phyloP scores from a whole-genome alignment of 306 rosid species.

The Vicia faba region DNA sequence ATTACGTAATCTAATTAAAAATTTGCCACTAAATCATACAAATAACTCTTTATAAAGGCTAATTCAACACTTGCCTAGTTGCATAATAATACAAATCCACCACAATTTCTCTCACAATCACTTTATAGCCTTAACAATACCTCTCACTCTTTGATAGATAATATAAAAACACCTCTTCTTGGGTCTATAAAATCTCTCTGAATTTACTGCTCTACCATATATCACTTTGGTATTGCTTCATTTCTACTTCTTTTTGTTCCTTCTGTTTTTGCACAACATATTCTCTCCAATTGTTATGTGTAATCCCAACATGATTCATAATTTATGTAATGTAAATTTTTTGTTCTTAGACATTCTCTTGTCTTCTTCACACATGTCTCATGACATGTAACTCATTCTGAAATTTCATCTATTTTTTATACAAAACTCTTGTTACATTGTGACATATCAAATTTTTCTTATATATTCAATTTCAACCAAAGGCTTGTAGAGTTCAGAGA shows the following conservation, averaged over 20 bases:
- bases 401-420: background rate
- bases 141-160: constrained; percentile 27
- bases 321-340: constrained; percentile 26
- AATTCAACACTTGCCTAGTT: constrained; percentile 34
- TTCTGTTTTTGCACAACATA: constrained; percentile 52
- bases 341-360: constrained; percentile 43
- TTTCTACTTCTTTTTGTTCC: constrained; percentile 44
- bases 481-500: constrained; percentile 11
- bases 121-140: constrained; percentile 16
- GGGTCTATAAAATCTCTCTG: constrained; percentile 57
- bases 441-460: constrained; percentile 12
- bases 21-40: constrained; percentile 19
- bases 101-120: constrained; percentile 31
- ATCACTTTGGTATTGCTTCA: constrained; percentile 51
- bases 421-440: background rate
- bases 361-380: constrained; percentile 32
- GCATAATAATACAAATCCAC: constrained; percentile 34
- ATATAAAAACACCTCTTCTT: constrained; percentile 58
- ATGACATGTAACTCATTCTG: constrained; percentile 22
- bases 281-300: constrained; percentile 45
- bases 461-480: constrained; percentile 5
- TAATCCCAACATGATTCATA: constrained; percentile 43
- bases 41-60: constrained; percentile 39
- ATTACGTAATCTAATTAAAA: constrained; percentile 44
- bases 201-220: constrained; percentile 32